phyloP scores from a whole-genome alignment of 345 rosid genomes.

The Euphorbia peplus region DNA sequence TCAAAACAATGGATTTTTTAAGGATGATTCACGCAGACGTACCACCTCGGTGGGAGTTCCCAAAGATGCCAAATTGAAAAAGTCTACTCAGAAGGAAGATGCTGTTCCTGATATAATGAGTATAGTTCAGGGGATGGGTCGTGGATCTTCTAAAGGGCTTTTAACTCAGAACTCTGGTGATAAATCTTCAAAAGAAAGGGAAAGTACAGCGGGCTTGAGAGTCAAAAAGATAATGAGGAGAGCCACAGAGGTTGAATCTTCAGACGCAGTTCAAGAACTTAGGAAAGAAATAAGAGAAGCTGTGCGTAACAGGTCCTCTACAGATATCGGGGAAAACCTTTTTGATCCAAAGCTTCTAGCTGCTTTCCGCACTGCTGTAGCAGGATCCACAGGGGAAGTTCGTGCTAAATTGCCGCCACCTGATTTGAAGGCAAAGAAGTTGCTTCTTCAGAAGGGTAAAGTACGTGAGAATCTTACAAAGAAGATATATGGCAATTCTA shows the following conservation, averaged over 20 bases:
- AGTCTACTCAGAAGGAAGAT: constrained; percentile 22
- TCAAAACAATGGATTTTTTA: constrained; percentile 27
- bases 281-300: constrained; percentile 92
- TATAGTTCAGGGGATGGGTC: constrained; percentile 55
- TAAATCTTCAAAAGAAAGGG: constrained; percentile 49
- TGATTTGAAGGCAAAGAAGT: constrained; percentile 69
- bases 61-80: constrained; percentile 25
- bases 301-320: constrained; percentile 59
- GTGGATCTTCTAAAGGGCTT: constrained; percentile 35
- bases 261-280: constrained; percentile 65
- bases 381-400: constrained; percentile 59
- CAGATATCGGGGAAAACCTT: constrained; percentile 56
- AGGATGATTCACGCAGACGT: constrained; percentile 35
- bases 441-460: constrained; percentile 92
- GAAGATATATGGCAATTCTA: constrained; percentile 81
- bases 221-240: constrained; percentile 90
- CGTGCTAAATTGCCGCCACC: constrained; percentile 48
- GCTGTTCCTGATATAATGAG: constrained; percentile 55
- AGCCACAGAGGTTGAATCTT: constrained; percentile 60
- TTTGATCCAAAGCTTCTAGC: constrained; percentile 90
- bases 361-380: constrained; percentile 84
- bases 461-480: constrained; percentile 91
- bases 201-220: constrained; percentile 63
- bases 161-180: constrained; percentile 28
- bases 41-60: constrained; percentile 10